phyloP scores from a whole-genome alignment of 306 rosid genomes.

The Sophora flavescens region DNA sequence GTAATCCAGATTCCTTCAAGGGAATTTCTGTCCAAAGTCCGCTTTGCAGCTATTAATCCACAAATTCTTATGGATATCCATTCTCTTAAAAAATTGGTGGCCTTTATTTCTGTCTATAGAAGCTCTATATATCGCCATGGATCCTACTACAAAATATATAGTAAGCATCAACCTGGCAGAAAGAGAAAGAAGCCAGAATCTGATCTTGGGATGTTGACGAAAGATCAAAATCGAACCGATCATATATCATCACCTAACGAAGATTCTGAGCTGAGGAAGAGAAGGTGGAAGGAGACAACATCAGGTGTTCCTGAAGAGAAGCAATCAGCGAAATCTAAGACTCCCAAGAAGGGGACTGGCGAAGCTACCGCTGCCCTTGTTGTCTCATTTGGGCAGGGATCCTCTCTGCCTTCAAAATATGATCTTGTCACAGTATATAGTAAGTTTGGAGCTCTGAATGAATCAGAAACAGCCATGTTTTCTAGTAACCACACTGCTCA shows the following conservation, averaged over 20 bases:
- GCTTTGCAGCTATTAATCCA: conserved; percentile 55
- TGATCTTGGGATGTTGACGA: conserved; percentile 42
- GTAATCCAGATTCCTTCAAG: conserved; percentile 51
- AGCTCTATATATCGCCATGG: conserved; percentile 60
- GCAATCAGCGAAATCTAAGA: conserved; percentile 44
- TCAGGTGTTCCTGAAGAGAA: conserved; percentile 24
- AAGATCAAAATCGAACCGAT: conserved; percentile 42
- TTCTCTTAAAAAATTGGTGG: conserved; percentile 48
- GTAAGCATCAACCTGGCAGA: conserved; percentile 49
- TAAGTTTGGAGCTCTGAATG: conserved; percentile 63
- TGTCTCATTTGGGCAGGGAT: conserved; percentile 63
- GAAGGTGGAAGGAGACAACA: conserved; percentile 28
- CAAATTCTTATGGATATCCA: conserved; percentile 21
- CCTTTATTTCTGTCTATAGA: conserved; percentile 58
- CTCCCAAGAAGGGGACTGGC: conserved; percentile 36
- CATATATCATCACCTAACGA: conserved; percentile 23
- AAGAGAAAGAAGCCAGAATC: conserved; percentile 62
- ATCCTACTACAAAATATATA: conserved; percentile 52
- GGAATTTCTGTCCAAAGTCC: conserved; percentile 55
- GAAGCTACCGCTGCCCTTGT: conserved; percentile 55
- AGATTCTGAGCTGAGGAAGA: conserved; percentile 45
- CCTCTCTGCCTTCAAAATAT: conserved; percentile 66
- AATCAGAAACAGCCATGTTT: conserved; percentile 57
- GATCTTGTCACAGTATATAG: conserved; percentile 61
- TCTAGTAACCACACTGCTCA: conserved; percentile 56